phyloP scores from a whole-genome alignment of 2,329 filamentous ascomycete genomes.

The Sordariomycetes sp. region DNA sequence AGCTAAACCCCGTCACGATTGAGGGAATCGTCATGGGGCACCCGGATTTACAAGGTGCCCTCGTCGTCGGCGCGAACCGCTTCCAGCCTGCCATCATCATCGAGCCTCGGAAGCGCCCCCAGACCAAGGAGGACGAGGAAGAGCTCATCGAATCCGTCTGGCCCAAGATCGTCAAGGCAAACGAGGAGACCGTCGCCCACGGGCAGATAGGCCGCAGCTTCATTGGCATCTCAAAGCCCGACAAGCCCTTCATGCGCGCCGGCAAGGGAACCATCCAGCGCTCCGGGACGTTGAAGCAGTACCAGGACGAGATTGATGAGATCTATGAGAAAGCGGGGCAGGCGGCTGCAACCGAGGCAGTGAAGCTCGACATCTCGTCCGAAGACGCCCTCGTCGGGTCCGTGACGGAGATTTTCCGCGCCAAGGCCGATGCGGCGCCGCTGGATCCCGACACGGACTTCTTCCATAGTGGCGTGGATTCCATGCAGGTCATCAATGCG shows the following conservation, averaged over 20 bases:
- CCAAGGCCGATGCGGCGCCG: neutral
- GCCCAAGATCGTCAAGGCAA: conserved; percentile 26
- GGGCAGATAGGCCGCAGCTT: conserved; percentile 27
- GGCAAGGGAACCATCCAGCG: conserved; percentile 32
- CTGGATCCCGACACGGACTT: conserved; percentile 18
- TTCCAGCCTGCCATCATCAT: conserved; percentile 34
- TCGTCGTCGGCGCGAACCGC: conserved; percentile 29
- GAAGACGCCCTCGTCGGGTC: conserved; percentile 11
- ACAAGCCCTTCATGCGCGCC: conserved; percentile 27
- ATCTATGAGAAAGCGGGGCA: conserved; percentile 20
- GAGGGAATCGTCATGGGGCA: conserved; percentile 24
- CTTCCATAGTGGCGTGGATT: conserved; percentile 24
- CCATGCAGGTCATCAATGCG: conserved; percentile 19
- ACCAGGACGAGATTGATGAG: conserved; percentile 26
- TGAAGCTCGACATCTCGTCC: conserved; percentile 10
- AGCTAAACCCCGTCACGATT: conserved; percentile 30
- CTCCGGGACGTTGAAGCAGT: conserved; percentile 21
- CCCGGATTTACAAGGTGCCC: conserved; percentile 21
- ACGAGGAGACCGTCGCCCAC: conserved; percentile 28
- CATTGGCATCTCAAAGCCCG: conserved; percentile 21
- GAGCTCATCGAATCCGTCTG: conserved; percentile 27
- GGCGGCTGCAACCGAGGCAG: conserved; percentile 1
- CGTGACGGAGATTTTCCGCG: conserved; percentile 7
- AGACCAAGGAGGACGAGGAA: conserved; percentile 9
- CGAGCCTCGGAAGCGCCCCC: conserved; percentile 22